phyloP scores from a whole-genome alignment of 495 filamentous ascomycete genomes.

The Evernia prunastri region DNA sequence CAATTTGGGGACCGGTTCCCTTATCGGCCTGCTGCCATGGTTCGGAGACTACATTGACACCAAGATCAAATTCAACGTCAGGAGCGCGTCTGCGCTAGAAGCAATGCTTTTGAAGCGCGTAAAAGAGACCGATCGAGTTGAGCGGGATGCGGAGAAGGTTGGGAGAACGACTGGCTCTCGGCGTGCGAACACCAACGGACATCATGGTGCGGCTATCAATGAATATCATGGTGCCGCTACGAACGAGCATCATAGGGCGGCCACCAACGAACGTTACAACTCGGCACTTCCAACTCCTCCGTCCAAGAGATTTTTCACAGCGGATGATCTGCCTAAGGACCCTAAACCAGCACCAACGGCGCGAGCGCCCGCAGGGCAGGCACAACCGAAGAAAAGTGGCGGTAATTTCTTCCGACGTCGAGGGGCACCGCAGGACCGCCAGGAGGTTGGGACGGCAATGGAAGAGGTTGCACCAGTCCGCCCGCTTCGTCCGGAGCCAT shows the following conservation, averaged over 20 bases:
- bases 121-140: slow-evolving; percentile 38
- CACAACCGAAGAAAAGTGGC: neutral
- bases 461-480: slow-evolving; percentile 5
- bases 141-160: slow-evolving; percentile 26
- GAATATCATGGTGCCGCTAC: neutral
- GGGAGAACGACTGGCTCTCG: neutral
- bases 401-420: slow-evolving; percentile 1
- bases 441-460: neutral
- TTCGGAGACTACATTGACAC: slow-evolving; percentile 78
- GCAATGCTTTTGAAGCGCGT: slow-evolving; percentile 58
- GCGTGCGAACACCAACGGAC: neutral
- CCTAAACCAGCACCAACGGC: neutral
- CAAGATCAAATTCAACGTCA: slow-evolving; percentile 61
- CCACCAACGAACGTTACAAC: neutral
- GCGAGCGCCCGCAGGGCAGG: neutral
- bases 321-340: neutral
- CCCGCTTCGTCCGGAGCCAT: neutral
- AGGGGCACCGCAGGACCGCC: neutral
- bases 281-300: neutral
- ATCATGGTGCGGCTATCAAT: neutral
- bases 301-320: neutral
- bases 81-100: slow-evolving; percentile 71
- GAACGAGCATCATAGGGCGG: neutral
- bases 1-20: slow-evolving; percentile 71
- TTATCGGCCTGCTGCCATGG: slow-evolving; percentile 72